Evolutionary conservation across 495 filamentous ascomycete species (phyloP).

Genomic region (Podospora comata): DNA sequence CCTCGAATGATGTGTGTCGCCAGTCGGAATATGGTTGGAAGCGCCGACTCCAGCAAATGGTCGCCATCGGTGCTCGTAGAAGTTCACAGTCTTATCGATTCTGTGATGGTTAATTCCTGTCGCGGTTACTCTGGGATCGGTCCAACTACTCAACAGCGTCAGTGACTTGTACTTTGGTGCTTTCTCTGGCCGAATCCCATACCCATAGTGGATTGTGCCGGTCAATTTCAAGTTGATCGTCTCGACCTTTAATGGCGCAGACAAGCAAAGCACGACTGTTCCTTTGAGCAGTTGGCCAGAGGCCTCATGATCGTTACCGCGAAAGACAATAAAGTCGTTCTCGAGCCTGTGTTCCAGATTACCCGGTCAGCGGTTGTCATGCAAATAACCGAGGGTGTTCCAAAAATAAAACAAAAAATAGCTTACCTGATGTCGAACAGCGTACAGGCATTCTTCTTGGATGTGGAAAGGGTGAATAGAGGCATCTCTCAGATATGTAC

Average conservation of each 20-base stretch:
- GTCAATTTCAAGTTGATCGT: conserved; percentile 68
- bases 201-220: conserved; percentile 68
- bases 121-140: conserved; percentile 47
- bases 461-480: conserved; percentile 49
- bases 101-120: conserved; percentile 49
- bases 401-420: conserved; percentile 1
- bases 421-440: conserved; percentile 56
- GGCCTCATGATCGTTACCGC: conserved; percentile 71
- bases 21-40: conserved; percentile 24
- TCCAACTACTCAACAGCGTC: conserved; percentile 38
- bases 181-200: conserved; percentile 28
- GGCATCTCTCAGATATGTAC: conserved; percentile 38
- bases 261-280: conserved; percentile 70
- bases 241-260: conserved; percentile 64
- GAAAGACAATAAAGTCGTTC: conserved; percentile 74
- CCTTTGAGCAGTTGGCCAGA: conserved; percentile 72
- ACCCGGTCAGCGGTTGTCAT: neutral
- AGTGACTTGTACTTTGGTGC: conserved; percentile 1
- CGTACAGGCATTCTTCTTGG: conserved; percentile 39
- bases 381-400: conserved; percentile 60
- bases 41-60: conserved; percentile 44
- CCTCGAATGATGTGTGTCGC: conserved; percentile 24
- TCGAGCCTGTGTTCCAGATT: conserved; percentile 56
- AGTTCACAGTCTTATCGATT: conserved; percentile 42
- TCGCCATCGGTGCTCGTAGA: conserved; percentile 47